Evolutionary conservation across 108 stramenopile genomes (phyloP).

Genomic region (Nitzschia sp.): DNA sequence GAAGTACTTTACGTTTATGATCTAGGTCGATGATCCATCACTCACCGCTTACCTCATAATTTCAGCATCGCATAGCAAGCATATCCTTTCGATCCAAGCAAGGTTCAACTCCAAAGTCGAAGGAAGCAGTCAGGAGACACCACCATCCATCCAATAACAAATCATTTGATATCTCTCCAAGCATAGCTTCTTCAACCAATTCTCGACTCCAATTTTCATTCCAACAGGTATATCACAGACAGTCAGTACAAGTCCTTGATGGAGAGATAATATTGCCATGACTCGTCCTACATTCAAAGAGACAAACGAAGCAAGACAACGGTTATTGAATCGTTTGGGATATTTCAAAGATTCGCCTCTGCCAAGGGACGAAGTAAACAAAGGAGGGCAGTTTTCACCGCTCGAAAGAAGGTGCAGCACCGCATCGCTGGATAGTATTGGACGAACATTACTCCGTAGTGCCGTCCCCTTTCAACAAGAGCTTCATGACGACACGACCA

Average conservation of each 20-base stretch:
- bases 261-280: constrained; percentile 3
- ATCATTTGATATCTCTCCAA: not conserved
- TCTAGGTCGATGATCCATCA: no score
- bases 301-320: not conserved
- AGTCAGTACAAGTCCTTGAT: no score
- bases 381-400: not conserved
- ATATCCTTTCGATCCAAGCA: no score
- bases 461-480: not conserved
- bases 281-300: not conserved
- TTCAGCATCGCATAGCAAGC: no score
- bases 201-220: no score
- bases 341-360: not conserved
- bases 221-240: no score
- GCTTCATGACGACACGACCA: not conserved
- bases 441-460: not conserved
- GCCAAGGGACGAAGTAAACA: not conserved
- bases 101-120: no score
- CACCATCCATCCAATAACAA: not conserved
- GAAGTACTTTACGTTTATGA: no score
- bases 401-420: not conserved
- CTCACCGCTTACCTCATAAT: not conserved
- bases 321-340: not conserved
- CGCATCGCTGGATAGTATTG: constrained; percentile 1
- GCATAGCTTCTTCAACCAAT: not conserved
- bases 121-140: not conserved